Conservation (phyloP, 1,139 yeast species). For the Citeromyces siamensis region DNA sequence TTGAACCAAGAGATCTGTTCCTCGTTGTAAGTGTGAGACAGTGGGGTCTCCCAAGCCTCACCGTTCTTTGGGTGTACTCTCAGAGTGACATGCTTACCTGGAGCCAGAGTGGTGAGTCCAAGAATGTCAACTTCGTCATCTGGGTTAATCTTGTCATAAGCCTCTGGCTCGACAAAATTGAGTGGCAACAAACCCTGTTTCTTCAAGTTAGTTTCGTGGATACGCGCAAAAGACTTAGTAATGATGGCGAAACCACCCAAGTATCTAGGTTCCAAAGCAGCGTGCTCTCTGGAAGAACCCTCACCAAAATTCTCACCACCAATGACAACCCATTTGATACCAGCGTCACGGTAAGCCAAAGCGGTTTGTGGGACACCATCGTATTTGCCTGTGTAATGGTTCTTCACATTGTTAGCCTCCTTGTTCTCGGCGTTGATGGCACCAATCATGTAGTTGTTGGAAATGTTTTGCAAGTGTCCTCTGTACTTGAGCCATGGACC, state of each 20-base stretch:
- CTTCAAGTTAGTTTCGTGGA: slow-evolving; percentile 89
- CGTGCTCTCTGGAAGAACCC: slow-evolving; percentile 99
- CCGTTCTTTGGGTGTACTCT: slow-evolving; percentile 89
- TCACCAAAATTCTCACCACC: slow-evolving; percentile 99
- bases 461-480: slow-evolving; percentile 98
- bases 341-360: slow-evolving; percentile 86
- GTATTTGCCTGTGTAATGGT: slow-evolving; percentile 86
- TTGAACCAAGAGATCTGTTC: slow-evolving; percentile 99
- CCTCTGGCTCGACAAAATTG: slow-evolving; percentile 80
- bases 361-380: slow-evolving; percentile 96
- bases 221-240: slow-evolving; percentile 97
- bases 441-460: slow-evolving; percentile 99
- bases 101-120: slow-evolving; percentile 79
- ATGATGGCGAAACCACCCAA: slow-evolving; percentile 97
- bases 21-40: slow-evolving; percentile 88
- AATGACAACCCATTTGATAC: slow-evolving; percentile 91
- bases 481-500: slow-evolving; percentile 99
- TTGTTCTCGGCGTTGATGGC: slow-evolving; percentile 96
- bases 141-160: slow-evolving; percentile 89
- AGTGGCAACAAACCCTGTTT: slow-evolving; percentile 97
- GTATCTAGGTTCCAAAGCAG: slow-evolving; percentile 99
- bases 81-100: slow-evolving; percentile 82
- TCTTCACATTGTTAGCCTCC: slow-evolving; percentile 86
- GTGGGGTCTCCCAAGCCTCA: slow-evolving; percentile 72
- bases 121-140: slow-evolving; percentile 81